Evolutionary conservation across 257 asterid species (phyloP), one percentile per base, ranked within the genome.

Genomic region (Scutellaria minor): DNA sequence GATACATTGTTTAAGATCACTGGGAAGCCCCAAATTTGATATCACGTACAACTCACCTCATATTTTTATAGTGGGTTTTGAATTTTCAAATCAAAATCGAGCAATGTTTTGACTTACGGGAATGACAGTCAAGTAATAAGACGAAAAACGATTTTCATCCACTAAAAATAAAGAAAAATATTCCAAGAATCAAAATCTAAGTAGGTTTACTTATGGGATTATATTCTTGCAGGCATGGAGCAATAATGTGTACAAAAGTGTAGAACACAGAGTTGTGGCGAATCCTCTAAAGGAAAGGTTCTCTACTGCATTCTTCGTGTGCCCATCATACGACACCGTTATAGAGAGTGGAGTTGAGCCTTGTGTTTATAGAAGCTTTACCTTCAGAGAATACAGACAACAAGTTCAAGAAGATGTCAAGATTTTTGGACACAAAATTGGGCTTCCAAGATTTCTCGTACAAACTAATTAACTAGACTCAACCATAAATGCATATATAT

Each of bases 181-280:
- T 31, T 31, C 37, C 37, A 31, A 31, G 37, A 0, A 31, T 31
- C 37, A 31, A 31, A 31, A 31, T 31, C 37, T 2, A 31, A 31
- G 37, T 31, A 31, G 37, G 37, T 31, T 31, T 3, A 31, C 0
- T 2, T 2, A 31, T 31, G 37, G 37, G 37, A 31, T 31, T 31
- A 31, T 31, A 31, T 47, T 9, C 3, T 6, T 78, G 84, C 84
- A 93, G 99, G 99, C 97, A 10, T 94, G 99, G 99, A 94, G 99
- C 85, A 94, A 94, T 70, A 84, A 89, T 0, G 83, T 81, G 9
- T 94, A 94, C 24, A 89, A 76, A 75, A 94, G 99, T 58, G 97
- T 91, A 4, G 89, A 91, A 55, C 99, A 94, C 55, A 74, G 97
- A n/a, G 97, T 94, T 4, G 87, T 94, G 78, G 84, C 97, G 3